Base-by-base conservation (phyloP, 345 rosid species). In the Streptanthus diversifolius region DNA sequence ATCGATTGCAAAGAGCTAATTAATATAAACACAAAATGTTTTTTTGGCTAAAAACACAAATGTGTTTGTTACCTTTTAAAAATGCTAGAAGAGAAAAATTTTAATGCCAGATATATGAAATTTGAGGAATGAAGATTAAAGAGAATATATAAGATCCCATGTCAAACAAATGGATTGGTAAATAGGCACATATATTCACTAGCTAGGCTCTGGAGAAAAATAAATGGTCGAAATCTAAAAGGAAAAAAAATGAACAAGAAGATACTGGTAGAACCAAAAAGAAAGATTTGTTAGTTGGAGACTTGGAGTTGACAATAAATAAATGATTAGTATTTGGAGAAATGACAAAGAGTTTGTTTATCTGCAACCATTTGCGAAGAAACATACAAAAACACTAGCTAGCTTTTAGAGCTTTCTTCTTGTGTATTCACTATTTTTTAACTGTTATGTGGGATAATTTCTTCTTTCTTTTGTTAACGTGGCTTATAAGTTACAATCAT, bases 331-430 rank as follows among this genome's bases (percentile, higher is more conserved):
- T 22, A 11, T 30, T 72, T 53, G 64, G 30, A 24, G n/a, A 55
- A 55, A 44, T 54, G 56, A 55, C 57, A 72, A 63, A 44, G 59
- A 66, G 45, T 57, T 65, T 56, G 59, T 45, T 73, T 65, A 66
- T 56, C 66, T 44, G 57, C 35, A 63, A 73, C 58, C 59, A 65
- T 65, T 65, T 36, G 66, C 51, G 43, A 65, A 65, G 71, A 56
- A 73, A 73, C 52, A 25, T 60, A 66, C 66, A 49, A 56, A 72
- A 73, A 65, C 41, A 56, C 18, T 72, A 39, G 29, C n/a, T 57
- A 54, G 17, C 36, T 39, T 71, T 51, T 18, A 17, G 49, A 49
- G n/a, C 12, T 49, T 49, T 49, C 22, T 30, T 21, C 55, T 11
- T 21, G 7, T 48, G 7, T 48, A 18, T 17, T 36, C 43, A 44